phyloP scores from a whole-genome alignment of 1,139 yeast genomes.

The Meyerozyma athensensis region DNA sequence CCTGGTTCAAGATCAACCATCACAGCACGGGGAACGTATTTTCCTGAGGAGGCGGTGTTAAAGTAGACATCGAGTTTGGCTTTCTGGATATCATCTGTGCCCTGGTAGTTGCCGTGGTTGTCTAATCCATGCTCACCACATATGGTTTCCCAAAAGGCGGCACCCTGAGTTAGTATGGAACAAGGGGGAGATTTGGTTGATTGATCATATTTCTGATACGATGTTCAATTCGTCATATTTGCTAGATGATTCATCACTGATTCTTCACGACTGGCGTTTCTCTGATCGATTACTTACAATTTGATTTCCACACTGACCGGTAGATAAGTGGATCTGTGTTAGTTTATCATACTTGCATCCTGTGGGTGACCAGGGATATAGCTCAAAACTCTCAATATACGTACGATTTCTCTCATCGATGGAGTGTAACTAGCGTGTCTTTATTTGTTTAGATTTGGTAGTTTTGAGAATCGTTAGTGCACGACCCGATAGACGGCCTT shows the following conservation, averaged over 20 bases:
- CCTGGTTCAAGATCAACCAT: constrained; percentile 93
- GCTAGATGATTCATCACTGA: too few relatives aligned
- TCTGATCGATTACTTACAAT: constrained; percentile 52
- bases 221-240: too few relatives aligned
- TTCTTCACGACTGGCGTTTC: too few relatives aligned
- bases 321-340: constrained; percentile 81
- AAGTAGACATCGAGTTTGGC: constrained; percentile 47
- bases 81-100: constrained; percentile 62
- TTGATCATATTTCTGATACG: too few relatives aligned
- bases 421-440: constrained; percentile 4
- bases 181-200: not conserved
- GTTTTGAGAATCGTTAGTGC: not conserved
- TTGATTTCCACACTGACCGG: constrained; percentile 99
- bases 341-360: constrained; percentile 13
- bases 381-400: constrained; percentile 16
- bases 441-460: constrained; percentile 3
- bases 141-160: constrained; percentile 97
- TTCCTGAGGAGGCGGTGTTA: constrained; percentile 67
- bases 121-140: constrained; percentile 96
- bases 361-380: constrained; percentile 1
- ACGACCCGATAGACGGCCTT: constrained; percentile 3
- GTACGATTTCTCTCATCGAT: constrained; percentile 57
- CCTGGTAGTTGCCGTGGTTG: constrained; percentile 71
- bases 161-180: constrained; percentile 56
- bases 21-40: constrained; percentile 91